Conservation (phyloP, 2,329 filamentous ascomycete genomes). For the Talaromyces sp. region DNA sequence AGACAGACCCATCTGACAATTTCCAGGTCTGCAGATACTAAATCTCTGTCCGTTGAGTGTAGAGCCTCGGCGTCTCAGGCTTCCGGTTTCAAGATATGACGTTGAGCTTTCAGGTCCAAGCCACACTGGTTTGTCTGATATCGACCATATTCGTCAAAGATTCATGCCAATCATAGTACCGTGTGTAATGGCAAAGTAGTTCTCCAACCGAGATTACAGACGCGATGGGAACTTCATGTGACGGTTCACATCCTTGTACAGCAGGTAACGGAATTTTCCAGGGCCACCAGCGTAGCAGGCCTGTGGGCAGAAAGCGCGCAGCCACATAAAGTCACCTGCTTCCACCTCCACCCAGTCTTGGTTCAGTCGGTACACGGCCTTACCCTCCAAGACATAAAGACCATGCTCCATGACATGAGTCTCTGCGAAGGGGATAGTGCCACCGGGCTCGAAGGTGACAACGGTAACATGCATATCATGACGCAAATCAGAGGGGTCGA, state of each 20-base stretch:
- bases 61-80: too few species aligned
- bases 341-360: constrained; percentile 33
- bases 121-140: too few species aligned
- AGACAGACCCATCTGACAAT: too few species aligned
- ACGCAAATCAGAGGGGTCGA: constrained; percentile 26
- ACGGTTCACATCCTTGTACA: constrained; percentile 31
- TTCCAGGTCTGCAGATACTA: too few species aligned
- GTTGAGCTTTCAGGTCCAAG: too few species aligned
- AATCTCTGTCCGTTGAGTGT: too few species aligned
- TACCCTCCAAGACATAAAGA: constrained; percentile 28
- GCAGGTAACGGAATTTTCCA: constrained; percentile 28
- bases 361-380: constrained; percentile 28
- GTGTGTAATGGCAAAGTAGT: too few species aligned
- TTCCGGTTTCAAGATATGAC: too few species aligned
- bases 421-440: constrained; percentile 28
- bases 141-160: too few species aligned
- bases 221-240: constrained; percentile 28
- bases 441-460: constrained; percentile 28
- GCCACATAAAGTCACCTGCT: constrained; percentile 31
- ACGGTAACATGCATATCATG: constrained; percentile 31
- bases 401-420: constrained; percentile 32
- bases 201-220: neutral
- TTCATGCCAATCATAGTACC: too few species aligned
- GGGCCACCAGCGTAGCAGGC: constrained; percentile 31
- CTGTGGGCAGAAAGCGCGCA: constrained; percentile 31